These are phyloP conservation scores for Pseudomicrostroma phylloplanum DNA, from an alignment of 1,284 basidiomycete genomes.

Conservation along the genomic window DNA sequence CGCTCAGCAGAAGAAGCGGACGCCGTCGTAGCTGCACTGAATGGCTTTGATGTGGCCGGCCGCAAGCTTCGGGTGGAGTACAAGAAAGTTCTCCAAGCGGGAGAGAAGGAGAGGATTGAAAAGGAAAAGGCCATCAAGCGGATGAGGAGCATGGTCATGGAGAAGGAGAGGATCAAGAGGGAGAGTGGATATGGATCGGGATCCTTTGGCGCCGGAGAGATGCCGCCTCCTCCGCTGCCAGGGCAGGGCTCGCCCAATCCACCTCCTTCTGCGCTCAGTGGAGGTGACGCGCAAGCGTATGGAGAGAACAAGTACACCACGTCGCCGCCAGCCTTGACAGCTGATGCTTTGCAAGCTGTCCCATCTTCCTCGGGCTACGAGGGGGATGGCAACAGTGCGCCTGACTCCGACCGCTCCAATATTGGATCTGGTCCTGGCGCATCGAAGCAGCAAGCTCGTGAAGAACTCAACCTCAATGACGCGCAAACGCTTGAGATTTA, in stretches of 20 bases:
- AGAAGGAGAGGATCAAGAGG: slow-evolving; percentile 32
- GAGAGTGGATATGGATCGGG: slow-evolving; percentile 5
- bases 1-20: slow-evolving; percentile 83
- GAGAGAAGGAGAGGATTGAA: slow-evolving; percentile 98
- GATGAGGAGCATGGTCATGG: slow-evolving; percentile 62
- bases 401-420: background rate
- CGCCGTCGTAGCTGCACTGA: slow-evolving; percentile 87
- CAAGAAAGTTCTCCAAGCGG: slow-evolving; percentile 97
- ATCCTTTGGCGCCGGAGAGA: background rate
- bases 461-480: slow-evolving; percentile 89
- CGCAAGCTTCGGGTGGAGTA: slow-evolving; percentile 97
- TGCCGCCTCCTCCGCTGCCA: background rate
- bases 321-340: slow-evolving; percentile 25
- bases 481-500: slow-evolving; percentile 92
- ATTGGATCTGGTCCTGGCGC: too few species aligned
- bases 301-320: background rate
- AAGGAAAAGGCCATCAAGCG: slow-evolving; percentile 96
- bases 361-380: slow-evolving; percentile 4
- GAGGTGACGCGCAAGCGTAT: too few species aligned
- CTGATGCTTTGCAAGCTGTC: slow-evolving; percentile 26
- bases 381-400: background rate
- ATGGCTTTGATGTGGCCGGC: slow-evolving; percentile 86
- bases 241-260: background rate
- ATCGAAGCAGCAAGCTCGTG: background rate
- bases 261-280: too few species aligned